These are phyloP conservation scores for Ophiostoma pallidulum DNA, from an alignment of 2,329 filamentous ascomycete species.

Conservation along the genomic window DNA sequence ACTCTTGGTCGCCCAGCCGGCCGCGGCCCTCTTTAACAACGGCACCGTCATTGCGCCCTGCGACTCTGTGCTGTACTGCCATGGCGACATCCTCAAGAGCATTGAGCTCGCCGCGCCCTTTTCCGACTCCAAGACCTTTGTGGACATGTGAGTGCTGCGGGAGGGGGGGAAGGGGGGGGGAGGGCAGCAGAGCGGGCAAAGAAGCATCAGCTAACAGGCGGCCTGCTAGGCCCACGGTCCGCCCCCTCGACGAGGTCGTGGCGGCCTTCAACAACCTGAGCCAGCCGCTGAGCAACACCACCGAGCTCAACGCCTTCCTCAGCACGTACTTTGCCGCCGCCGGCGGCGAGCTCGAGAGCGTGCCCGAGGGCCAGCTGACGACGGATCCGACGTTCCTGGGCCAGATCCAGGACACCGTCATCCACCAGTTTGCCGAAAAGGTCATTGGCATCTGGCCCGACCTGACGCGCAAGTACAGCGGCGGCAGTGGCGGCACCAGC, in stretches of 20 bases:
- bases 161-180: too few relatives aligned
- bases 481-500: slow-evolving; percentile 27
- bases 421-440: slow-evolving; percentile 51
- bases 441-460: slow-evolving; percentile 64
- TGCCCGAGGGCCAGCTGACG: slow-evolving; percentile 40
- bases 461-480: slow-evolving; percentile 50
- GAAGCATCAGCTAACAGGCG: too few relatives aligned
- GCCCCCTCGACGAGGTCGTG: slow-evolving; percentile 49
- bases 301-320: slow-evolving; percentile 53
- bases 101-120: slow-evolving; percentile 57
- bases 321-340: slow-evolving; percentile 53
- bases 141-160: slow-evolving; percentile 56
- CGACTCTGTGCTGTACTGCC: slow-evolving; percentile 58
- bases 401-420: slow-evolving; percentile 45
- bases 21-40: slow-evolving; percentile 45
- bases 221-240: slow-evolving; percentile 45
- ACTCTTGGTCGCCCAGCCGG: slow-evolving; percentile 17
- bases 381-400: slow-evolving; percentile 50
- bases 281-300: slow-evolving; percentile 54
- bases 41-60: slow-evolving; percentile 54
- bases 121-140: slow-evolving; percentile 60
- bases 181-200: too few relatives aligned
- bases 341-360: slow-evolving; percentile 50
- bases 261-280: slow-evolving; percentile 49
- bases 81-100: slow-evolving; percentile 52